phyloP scores from a whole-genome alignment of 495 filamentous ascomycete species.

The Talaromyces ruber region DNA sequence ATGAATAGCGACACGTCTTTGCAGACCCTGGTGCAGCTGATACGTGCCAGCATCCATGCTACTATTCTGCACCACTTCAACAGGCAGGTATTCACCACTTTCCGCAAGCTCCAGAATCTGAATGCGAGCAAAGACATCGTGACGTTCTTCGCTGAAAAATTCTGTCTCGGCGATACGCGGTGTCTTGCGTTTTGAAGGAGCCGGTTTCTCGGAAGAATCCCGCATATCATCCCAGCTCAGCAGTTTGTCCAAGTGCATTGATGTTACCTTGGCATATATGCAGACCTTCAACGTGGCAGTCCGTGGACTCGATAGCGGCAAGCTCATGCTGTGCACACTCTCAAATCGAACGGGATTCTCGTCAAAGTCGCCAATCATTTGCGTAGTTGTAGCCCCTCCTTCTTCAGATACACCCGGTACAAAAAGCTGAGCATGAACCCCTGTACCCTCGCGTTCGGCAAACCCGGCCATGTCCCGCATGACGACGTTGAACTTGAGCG shows the following conservation, averaged over 20 bases:
- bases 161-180: conserved; percentile 82
- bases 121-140: conserved; percentile 81
- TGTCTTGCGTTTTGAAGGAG: conserved; percentile 51
- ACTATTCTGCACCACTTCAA: conserved; percentile 81
- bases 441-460: conserved; percentile 88
- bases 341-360: conserved; percentile 93
- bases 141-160: conserved; percentile 85
- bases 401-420: conserved; percentile 89
- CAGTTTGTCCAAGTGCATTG: conserved; percentile 94
- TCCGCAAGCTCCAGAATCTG: conserved; percentile 90
- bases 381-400: conserved; percentile 84
- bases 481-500: conserved; percentile 95
- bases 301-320: conserved; percentile 75
- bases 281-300: conserved; percentile 76
- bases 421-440: conserved; percentile 94
- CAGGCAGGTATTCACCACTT: conserved; percentile 80
- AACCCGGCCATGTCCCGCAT: conserved; percentile 98
- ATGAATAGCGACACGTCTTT: conserved; percentile 78
- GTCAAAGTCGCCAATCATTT: conserved; percentile 90
- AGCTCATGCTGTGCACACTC: conserved; percentile 96
- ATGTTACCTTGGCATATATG: conserved; percentile 83
- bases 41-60: conserved; percentile 79
- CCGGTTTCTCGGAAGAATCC: conserved; percentile 41
- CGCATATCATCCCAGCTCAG: conserved; percentile 99
- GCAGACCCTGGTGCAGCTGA: conserved; percentile 91